Conservation (phyloP, 2,329 filamentous ascomycete species). For the Pestalotiopsis sp. region DNA sequence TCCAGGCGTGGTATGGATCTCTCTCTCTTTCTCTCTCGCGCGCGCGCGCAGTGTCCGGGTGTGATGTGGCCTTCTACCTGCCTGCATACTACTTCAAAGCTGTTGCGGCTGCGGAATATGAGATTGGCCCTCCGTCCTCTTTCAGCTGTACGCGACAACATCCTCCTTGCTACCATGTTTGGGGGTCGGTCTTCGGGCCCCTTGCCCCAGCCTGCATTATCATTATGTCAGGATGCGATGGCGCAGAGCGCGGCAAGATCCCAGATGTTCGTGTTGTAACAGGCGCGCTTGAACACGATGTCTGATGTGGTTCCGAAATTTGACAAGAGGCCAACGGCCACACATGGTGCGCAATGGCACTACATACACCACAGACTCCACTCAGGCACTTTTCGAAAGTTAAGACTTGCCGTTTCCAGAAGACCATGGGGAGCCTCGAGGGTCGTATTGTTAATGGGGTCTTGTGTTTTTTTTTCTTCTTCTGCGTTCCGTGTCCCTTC, state of each 20-base stretch:
- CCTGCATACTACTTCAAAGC: no score
- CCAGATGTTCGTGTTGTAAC: not conserved
- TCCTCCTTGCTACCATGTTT: not conserved
- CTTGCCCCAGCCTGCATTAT: not conserved
- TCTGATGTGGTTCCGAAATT: slow-evolving; percentile 6
- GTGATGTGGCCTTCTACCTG: not conserved
- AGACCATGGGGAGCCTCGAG: not conserved
- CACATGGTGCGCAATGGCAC: not conserved
- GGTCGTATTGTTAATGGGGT: slow-evolving; percentile 7
- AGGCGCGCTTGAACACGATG: slow-evolving; percentile 8
- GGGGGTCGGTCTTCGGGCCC: not conserved
- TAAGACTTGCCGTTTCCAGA: slow-evolving; percentile 10
- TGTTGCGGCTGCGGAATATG: not conserved
- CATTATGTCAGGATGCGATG: not conserved
- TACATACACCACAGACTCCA: not conserved
- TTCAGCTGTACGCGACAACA: not conserved
- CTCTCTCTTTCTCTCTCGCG: not conserved
- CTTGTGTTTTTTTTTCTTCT: not conserved
- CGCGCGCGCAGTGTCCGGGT: not conserved
- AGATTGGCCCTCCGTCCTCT: not conserved
- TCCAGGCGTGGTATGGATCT: no score
- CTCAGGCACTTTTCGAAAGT: not conserved
- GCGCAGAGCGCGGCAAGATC: slow-evolving; percentile 13
- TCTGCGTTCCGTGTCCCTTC: not conserved
- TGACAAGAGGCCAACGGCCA: not conserved